Base-by-base conservation (phyloP, 257 asterid species). In the Fraxinus excelsior region DNA sequence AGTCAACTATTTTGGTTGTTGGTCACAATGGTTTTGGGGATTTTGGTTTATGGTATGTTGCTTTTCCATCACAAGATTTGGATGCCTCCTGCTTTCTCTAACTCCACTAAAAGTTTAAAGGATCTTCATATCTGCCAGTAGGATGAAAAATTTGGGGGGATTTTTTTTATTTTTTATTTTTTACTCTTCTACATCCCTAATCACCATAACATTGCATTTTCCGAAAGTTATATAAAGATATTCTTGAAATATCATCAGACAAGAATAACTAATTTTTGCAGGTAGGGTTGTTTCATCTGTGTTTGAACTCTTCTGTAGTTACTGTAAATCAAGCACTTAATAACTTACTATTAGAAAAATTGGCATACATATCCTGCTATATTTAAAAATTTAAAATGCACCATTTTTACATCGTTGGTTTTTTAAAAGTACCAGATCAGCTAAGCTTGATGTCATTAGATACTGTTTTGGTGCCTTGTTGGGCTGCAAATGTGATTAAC, bases 11-110 rank as follows among this genome's bases (percentile, higher is more conserved):
- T 82, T 71, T 96, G 81, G 90, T 93, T 66, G 78, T 96, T 80
- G 99, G 99, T 77, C 97, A 93, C 85, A 88, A 93, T 71, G 95
- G 98, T 46, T 80, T 74, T 64, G 98, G 99, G 72, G 92, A 87
- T 74, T 96, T 96, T 81, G 84, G 88, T 81, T 29, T 96, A 78
- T 96, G 99, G 99, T 93, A 88, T 69, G 84, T 67, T 73, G 69
- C 73, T 34, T 76, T 60, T 80, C 80, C 73, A 40, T 79, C 62
- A 26, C 35, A 70, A 12, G 56, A 40, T 37, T 38, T 38, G n/a
- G 37, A 23, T 37, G 16, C 9, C 13, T n/a, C 29, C 29, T 34
- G 31, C 73, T 18, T 23, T 18, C 2, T 25, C 44, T 26, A 37
- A 68, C 44, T 34, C 16, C 18, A 35, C 51, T 21, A 19, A 67